Evolutionary conservation across 768 basidiomycete species (phyloP).

Genomic region (Hygrophorus russula): DNA sequence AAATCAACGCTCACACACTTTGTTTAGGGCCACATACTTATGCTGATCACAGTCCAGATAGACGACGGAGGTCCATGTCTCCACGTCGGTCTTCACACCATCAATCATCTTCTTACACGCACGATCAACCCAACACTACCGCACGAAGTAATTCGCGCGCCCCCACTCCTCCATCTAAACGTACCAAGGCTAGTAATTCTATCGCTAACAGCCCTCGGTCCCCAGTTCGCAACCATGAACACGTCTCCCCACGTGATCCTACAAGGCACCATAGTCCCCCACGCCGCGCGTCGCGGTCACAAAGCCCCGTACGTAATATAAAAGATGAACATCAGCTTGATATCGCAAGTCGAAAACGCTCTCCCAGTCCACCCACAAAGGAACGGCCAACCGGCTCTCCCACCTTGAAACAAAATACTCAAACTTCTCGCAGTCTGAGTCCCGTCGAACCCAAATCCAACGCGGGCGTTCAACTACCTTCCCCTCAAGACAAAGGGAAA

Average conservation of each 20-base stretch:
- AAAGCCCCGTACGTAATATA: too few relatives aligned
- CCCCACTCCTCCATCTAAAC: constrained; percentile 13
- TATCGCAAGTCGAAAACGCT: background rate
- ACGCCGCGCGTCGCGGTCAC: too few relatives aligned
- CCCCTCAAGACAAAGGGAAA: background rate
- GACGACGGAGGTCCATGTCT: background rate
- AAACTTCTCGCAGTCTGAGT: background rate
- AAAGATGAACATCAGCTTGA: too few relatives aligned
- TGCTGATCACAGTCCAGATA: background rate
- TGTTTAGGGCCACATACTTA: background rate
- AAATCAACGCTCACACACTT: background rate
- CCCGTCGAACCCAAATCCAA: background rate
- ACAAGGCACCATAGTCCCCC: background rate
- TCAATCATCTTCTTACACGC: background rate
- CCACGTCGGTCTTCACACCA: background rate
- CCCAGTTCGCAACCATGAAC: background rate
- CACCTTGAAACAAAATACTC: background rate
- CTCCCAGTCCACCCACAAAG: background rate
- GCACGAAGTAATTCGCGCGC: constrained; percentile 11
- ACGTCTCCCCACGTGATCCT: background rate
- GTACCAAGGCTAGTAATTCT: constrained; percentile 18
- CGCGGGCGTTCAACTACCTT: too few relatives aligned
- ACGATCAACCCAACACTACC: constrained; percentile 9
- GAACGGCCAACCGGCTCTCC: too few relatives aligned
- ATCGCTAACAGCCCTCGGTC: constrained; percentile 13